A percentile compares a stretch with the other conserved stretches of the same genome.
These are phyloP conservation scores for Penicillium antarcticum DNA, from an alignment of 495 filamentous ascomycete species.

Conservation along the genomic window DNA sequence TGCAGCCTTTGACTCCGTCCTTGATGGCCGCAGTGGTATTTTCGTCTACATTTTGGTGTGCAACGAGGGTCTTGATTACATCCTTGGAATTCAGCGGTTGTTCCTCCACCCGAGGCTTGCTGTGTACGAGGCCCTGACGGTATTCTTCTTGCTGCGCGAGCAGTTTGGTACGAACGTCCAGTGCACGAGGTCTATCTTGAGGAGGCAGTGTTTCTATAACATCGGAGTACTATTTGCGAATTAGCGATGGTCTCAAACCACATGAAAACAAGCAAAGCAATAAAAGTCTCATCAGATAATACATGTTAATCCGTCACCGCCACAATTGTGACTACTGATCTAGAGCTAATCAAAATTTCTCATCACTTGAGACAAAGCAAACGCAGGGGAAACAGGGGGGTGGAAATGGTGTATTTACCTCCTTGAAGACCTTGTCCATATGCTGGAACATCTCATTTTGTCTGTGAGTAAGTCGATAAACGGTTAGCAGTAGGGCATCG, in stretches of 20 bases:
- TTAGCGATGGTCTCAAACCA: conserved; percentile 18
- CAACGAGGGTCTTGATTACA: conserved; percentile 45
- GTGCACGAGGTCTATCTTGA: conserved; percentile 28
- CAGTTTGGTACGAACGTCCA: conserved; percentile 33
- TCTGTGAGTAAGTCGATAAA: conserved; percentile 41
- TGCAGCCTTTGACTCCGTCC: conserved; percentile 40
- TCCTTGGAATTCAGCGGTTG: conserved; percentile 36
- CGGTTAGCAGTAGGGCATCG: conserved; percentile 49
- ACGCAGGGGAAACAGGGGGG: conserved; percentile 4
- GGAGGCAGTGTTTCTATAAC: conserved; percentile 21
- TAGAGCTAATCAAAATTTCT: conserved; percentile 56
- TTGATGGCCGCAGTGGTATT: conserved; percentile 34
- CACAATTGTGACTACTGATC: conserved; percentile 52
- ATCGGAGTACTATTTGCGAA: conserved; percentile 16
- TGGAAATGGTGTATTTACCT: conserved; percentile 38
- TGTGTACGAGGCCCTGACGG: conserved; percentile 28
- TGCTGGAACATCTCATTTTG: conserved; percentile 42
- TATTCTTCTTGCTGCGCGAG: conserved; percentile 29
- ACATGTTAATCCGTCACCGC: conserved; percentile 51
- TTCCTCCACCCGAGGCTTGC: conserved; percentile 23
- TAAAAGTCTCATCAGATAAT: conserved; percentile 47
- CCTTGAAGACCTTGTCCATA: conserved; percentile 39
- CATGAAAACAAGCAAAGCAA: conserved; percentile 6
- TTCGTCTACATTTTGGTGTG: conserved; percentile 44
- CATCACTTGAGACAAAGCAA: conserved; percentile 43